Base-by-base conservation (phyloP, 1,284 basidiomycete species). In the Clitocybe nebularis region DNA sequence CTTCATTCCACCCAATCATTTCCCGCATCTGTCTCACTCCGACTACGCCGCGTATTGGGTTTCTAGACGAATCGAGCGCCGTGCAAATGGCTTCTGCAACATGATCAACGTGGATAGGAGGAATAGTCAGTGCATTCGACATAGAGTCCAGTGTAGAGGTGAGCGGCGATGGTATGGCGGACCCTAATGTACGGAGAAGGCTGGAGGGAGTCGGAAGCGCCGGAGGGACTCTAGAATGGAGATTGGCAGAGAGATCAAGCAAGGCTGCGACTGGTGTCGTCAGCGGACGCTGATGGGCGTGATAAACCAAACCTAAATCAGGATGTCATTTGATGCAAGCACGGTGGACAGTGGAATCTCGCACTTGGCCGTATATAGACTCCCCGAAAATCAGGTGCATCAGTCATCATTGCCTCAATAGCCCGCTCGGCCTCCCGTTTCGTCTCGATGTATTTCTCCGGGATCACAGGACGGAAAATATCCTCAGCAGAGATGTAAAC, bases 401-500 rank as follows among this genome's bases (percentile, higher is more conserved):
- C 61, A 17, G 49, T 49, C 45, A 78, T 60, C 58, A 82, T 69
- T 21, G 63, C 53, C 41, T 68, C 68, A 41, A 98, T 88, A 23
- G 69, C 71, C 17, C 67, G 61, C 58, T 97, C 94, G 11, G 95
- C 93, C 58, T 94, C 81, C 14, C 93, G 81, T 68, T 99, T 98
- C 3, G 89, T 87, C 56, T 82, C 72, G 52, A 96, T 91, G 67
- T 98, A 98, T 29, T 87, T 69, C 0, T 78, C 70, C 17, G 93
- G 83, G 23, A 98, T 79, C 50, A 95, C 58, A 1, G 95, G 95
- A 19, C 90, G 77, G 66, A 85, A 92, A 32, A 94, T 80, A 58
- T 97, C 93, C 54, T 94, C 94, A 3, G 95, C 94, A 23, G 95
- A 99, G 48, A 99, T 75, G 66, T 89, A 98, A 32, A 97, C 76